Conservation (phyloP, 2,329 filamentous ascomycete genomes). For the Reticulascus tulasneorum region DNA sequence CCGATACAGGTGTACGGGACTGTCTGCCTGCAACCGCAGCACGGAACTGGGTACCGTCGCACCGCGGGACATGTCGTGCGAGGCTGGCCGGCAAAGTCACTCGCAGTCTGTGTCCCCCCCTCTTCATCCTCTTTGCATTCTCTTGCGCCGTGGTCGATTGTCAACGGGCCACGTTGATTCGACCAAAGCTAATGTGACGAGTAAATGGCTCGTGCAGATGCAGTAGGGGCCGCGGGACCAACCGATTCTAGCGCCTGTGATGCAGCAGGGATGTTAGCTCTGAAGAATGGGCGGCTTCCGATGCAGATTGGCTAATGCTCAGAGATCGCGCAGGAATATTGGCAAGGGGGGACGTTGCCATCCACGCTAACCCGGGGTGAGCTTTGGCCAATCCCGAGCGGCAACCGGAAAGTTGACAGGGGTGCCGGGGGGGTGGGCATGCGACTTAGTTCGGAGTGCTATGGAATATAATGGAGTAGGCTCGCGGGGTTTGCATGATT, state of each 20-base stretch:
- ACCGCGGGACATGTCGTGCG: conserved; percentile 12
- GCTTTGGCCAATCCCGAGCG: conserved; percentile 13
- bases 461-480: too few species aligned
- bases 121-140: conserved; percentile 1
- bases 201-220: conserved; percentile 38
- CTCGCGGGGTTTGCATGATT: conserved; percentile 13
- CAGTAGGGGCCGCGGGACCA: conserved; percentile 43
- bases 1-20: conserved; percentile 7
- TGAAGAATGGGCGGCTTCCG: conserved; percentile 23
- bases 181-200: conserved; percentile 39
- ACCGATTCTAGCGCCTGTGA: conserved; percentile 35
- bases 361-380: conserved; percentile 11
- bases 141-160: neutral
- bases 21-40: conserved; percentile 5
- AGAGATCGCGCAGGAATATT: conserved; percentile 26
- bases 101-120: conserved; percentile 2
- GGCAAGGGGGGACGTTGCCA: conserved; percentile 17
- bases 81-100: conserved; percentile 5
- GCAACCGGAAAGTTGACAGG: conserved; percentile 9
- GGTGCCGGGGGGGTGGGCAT: too few species aligned
- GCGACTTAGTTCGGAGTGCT: too few species aligned
- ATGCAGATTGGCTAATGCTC: conserved; percentile 35
- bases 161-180: conserved; percentile 26
- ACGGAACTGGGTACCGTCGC: conserved; percentile 7
- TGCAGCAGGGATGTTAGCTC: conserved; percentile 21